Conservation (phyloP, 78 protist genomes). For the Chrysochromulina parva region DNA sequence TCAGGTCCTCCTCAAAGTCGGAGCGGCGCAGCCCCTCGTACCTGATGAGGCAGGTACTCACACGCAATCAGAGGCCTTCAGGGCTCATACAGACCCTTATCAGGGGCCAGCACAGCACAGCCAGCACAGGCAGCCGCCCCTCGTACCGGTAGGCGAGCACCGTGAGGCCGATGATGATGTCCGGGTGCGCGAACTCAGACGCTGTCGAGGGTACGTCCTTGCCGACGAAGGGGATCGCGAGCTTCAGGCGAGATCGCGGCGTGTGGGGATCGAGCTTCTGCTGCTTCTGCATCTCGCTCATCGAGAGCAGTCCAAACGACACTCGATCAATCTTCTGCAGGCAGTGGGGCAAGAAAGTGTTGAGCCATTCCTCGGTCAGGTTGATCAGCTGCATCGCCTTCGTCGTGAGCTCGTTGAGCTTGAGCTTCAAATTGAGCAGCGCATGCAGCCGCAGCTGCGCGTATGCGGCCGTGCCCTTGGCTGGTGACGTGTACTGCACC, state of each 20-base stretch:
- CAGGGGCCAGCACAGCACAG: not conserved
- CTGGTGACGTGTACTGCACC: too few relatives aligned
- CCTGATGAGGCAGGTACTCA: not conserved
- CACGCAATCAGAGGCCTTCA: not conserved
- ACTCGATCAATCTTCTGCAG: conserved; percentile 64
- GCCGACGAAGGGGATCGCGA: conserved; percentile 56
- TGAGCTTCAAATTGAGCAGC: not conserved
- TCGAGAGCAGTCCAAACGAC: conserved; percentile 44
- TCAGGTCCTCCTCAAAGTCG: conserved; percentile 49
- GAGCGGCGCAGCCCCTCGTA: conserved; percentile 48
- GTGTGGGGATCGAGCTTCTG: conserved; percentile 22
- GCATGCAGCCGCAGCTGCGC: not conserved
- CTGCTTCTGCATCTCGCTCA: not conserved
- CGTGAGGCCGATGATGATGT: conserved; percentile 61
- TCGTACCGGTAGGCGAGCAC: conserved; percentile 58
- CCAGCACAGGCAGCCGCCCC: not conserved
- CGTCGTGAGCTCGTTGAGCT: not conserved
- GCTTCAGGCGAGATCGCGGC: conserved; percentile 46
- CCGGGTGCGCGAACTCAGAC: conserved; percentile 69
- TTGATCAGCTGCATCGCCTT: not conserved
- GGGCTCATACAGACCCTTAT: not conserved
- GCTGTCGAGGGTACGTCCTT: conserved; percentile 59
- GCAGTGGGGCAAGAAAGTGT: conserved; percentile 39
- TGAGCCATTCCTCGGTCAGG: not conserved
- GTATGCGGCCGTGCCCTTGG: not conserved